phyloP scores from a whole-genome alignment of 2,329 filamentous ascomycete genomes.

The Boeremia exigua region DNA sequence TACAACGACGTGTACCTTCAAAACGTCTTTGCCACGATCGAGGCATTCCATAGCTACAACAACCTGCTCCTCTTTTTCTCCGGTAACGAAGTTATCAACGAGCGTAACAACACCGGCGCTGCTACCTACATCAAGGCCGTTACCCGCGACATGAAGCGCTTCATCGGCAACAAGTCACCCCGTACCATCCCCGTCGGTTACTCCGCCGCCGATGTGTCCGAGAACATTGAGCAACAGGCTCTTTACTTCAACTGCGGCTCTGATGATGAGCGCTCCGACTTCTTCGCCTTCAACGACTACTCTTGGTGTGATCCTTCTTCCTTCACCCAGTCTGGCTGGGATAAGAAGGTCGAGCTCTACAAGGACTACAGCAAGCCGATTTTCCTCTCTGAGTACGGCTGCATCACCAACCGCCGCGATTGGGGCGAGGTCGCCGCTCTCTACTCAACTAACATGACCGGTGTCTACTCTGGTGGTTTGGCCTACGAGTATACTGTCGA shows the following conservation, averaged over 20 bases:
- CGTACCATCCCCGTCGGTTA: conserved; percentile 78
- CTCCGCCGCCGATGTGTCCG: conserved; percentile 82
- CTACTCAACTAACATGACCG: conserved; percentile 82
- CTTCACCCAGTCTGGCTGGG: conserved; percentile 77
- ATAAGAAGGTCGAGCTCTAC: conserved; percentile 53
- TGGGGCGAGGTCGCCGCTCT: conserved; percentile 81
- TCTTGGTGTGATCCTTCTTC: conserved; percentile 69
- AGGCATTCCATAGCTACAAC: conserved; percentile 80
- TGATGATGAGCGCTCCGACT: conserved; percentile 84
- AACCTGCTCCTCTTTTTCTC: conserved; percentile 87
- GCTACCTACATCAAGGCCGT: conserved; percentile 76
- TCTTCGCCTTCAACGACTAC: conserved; percentile 90
- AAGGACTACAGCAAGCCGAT: conserved; percentile 54
- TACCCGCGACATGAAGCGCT: conserved; percentile 80
- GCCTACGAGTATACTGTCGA: conserved; percentile 88
- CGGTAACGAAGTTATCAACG: conserved; percentile 79
- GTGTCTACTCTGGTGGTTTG: conserved; percentile 91
- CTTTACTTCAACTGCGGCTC: conserved; percentile 92
- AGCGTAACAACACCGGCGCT: conserved; percentile 66
- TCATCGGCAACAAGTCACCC: conserved; percentile 72
- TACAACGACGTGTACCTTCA: conserved; percentile 90
- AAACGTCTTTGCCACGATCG: conserved; percentile 78
- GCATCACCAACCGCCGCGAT: conserved; percentile 78
- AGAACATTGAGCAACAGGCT: conserved; percentile 85
- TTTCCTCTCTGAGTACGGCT: conserved; percentile 95